Conservation (phyloP, 2,329 filamentous ascomycete species). For the Colletotrichum godetiae region DNA sequence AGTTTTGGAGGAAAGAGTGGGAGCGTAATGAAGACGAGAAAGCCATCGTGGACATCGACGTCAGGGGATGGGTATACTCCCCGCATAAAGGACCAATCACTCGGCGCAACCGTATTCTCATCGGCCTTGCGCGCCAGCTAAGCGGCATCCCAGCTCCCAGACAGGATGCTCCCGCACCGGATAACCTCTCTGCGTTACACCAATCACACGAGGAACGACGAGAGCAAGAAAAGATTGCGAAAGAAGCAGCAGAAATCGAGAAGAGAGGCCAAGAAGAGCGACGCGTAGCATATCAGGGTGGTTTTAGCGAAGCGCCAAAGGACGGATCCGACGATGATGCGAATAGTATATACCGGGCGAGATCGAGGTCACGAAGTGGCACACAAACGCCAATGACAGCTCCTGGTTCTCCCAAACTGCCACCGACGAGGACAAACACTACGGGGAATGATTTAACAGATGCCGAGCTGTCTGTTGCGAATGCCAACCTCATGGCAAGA, state of each 20-base stretch:
- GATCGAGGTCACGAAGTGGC: conserved; percentile 42
- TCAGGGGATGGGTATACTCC: conserved; percentile 94
- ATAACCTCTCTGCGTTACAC: conserved; percentile 41
- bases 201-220: conserved; percentile 60
- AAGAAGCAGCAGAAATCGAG: conserved; percentile 82
- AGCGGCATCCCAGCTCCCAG: conserved; percentile 84
- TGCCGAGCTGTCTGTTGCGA: conserved; percentile 81
- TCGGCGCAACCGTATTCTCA: conserved; percentile 85
- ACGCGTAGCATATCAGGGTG: conserved; percentile 75
- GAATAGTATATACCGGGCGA: conserved; percentile 44
- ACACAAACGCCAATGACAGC: conserved; percentile 52
- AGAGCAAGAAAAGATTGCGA: conserved; percentile 75
- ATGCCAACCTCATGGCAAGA: conserved; percentile 87
- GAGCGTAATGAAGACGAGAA: conserved; percentile 83
- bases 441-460: conserved; percentile 72
- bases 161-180: conserved; percentile 39
- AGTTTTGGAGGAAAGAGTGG: conserved; percentile 85
- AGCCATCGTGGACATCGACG: conserved; percentile 92
- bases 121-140: conserved; percentile 87
- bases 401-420: conserved; percentile 56
- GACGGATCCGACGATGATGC: conserved; percentile 55
- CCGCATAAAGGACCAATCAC: conserved; percentile 88
- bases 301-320: conserved; percentile 76
- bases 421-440: conserved; percentile 49
- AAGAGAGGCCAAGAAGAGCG: conserved; percentile 77